Conservation (phyloP, 805 yeast species). For the Suhomyces canberraensis region DNA sequence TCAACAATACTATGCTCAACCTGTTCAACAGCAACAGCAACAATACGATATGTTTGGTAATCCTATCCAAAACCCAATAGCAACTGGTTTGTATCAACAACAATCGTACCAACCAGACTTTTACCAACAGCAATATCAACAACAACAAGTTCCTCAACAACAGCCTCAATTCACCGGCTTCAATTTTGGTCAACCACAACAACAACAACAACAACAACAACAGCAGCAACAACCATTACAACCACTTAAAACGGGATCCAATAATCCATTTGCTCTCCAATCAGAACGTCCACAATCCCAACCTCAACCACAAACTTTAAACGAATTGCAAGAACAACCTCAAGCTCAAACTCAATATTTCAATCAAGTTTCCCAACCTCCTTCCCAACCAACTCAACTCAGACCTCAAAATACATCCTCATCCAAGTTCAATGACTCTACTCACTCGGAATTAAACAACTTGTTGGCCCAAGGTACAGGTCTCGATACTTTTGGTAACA, state of each 20-base stretch:
- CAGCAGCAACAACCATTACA: slow-evolving; percentile 35
- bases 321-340: slow-evolving; percentile 30
- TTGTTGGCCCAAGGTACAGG: slow-evolving; percentile 86
- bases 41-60: slow-evolving; percentile 66
- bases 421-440: slow-evolving; percentile 40
- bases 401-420: slow-evolving; percentile 28
- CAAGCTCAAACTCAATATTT: slow-evolving; percentile 20
- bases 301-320: slow-evolving; percentile 21
- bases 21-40: slow-evolving; percentile 21
- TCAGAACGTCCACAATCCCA: slow-evolving; percentile 18
- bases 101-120: slow-evolving; percentile 23
- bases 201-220: slow-evolving; percentile 28
- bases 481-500: slow-evolving; percentile 88
- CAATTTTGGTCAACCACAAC: slow-evolving; percentile 28
- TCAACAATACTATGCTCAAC: slow-evolving; percentile 5
- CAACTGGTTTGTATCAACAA: slow-evolving; percentile 51
- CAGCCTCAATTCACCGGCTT: slow-evolving; percentile 30
- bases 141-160: slow-evolving; percentile 36
- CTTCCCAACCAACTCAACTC: slow-evolving; percentile 9
- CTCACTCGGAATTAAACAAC: slow-evolving; percentile 65
- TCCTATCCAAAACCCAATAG: slow-evolving; percentile 54
- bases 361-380: slow-evolving; percentile 18
- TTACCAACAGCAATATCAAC: slow-evolving; percentile 21
- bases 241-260: slow-evolving; percentile 68
- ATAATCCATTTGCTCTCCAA: slow-evolving; percentile 70